Conservation (phyloP, 768 basidiomycete species). For the Mycena albidolilacea region DNA sequence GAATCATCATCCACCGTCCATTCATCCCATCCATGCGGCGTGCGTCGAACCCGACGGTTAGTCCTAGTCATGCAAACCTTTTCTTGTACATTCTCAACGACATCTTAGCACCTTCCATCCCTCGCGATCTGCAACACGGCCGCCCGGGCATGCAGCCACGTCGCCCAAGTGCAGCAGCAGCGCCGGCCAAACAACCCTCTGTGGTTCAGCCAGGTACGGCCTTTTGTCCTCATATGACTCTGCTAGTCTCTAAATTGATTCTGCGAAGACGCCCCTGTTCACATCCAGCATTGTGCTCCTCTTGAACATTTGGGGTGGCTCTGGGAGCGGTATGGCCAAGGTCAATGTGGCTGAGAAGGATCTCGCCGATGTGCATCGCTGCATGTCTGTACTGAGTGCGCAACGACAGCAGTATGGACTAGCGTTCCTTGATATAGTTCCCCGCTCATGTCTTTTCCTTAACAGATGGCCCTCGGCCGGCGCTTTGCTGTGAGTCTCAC, state of each 20-base stretch:
- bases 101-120: constrained; percentile 63
- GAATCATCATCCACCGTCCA: constrained; percentile 84
- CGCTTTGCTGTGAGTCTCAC: constrained; percentile 28
- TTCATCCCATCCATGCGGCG: constrained; percentile 76
- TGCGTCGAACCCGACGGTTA: constrained; percentile 32
- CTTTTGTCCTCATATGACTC: not conserved
- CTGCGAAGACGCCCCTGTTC: constrained; percentile 36
- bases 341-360: constrained; percentile 30
- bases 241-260: not conserved
- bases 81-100: not conserved
- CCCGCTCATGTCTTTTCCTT: not conserved
- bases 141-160: constrained; percentile 80
- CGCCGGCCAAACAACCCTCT: constrained; percentile 40
- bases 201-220: constrained; percentile 32
- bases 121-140: constrained; percentile 90
- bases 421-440: not conserved
- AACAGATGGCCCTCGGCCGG: constrained; percentile 37
- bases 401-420: constrained; percentile 18
- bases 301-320: constrained; percentile 37
- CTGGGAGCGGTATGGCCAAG: constrained; percentile 5
- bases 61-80: not conserved
- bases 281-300: constrained; percentile 35
- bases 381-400: constrained; percentile 34
- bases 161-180: constrained; percentile 64
- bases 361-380: constrained; percentile 33